A percentile compares a stretch with the other conserved stretches of the same genome.
These are phyloP conservation scores for Neurospora sp. DNA, from an alignment of 2,329 filamentous ascomycete species.

Conservation along the genomic window DNA sequence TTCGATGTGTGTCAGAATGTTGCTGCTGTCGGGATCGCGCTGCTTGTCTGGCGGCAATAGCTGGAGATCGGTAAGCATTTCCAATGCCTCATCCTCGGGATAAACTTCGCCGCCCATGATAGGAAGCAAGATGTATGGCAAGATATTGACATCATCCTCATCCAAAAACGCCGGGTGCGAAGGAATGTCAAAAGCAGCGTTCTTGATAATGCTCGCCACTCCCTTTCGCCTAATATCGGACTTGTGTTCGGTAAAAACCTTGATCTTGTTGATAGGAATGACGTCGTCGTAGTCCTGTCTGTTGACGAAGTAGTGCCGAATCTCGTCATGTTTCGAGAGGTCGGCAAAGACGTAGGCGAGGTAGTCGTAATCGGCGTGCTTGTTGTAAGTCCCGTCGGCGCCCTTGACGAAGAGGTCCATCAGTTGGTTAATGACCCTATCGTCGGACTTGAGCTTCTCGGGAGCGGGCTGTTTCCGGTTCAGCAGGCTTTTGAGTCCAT, in stretches of 20 bases:
- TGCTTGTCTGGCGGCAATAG: slow-evolving; percentile 82
- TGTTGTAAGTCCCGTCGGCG: slow-evolving; percentile 72
- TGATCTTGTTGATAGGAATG: slow-evolving; percentile 84
- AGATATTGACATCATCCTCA: slow-evolving; percentile 64
- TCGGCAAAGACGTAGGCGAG: slow-evolving; percentile 92
- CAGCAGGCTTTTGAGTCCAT: slow-evolving; percentile 60
- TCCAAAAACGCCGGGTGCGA: slow-evolving; percentile 63
- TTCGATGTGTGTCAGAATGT: slow-evolving; percentile 81
- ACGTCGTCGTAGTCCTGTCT: slow-evolving; percentile 69
- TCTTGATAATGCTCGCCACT: slow-evolving; percentile 96
- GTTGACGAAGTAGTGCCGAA: slow-evolving; percentile 65
- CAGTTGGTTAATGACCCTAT: slow-evolving; percentile 75
- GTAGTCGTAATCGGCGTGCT: slow-evolving; percentile 81
- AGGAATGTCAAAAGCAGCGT: slow-evolving; percentile 73
- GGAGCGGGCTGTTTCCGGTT: slow-evolving; percentile 59
- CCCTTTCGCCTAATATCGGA: slow-evolving; percentile 78
- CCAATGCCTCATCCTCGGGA: slow-evolving; percentile 72
- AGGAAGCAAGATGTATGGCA: slow-evolving; percentile 83
- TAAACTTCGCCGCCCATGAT: slow-evolving; percentile 86
- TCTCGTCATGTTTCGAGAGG: slow-evolving; percentile 69
- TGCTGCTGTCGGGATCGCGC: slow-evolving; percentile 65
- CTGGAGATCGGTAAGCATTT: slow-evolving; percentile 85
- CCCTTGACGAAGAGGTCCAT: slow-evolving; percentile 96
- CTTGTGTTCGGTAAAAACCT: slow-evolving; percentile 86
- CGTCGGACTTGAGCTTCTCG: slow-evolving; percentile 60